Conservation (phyloP, 345 rosid species). For the Syzygium aromaticum region DNA sequence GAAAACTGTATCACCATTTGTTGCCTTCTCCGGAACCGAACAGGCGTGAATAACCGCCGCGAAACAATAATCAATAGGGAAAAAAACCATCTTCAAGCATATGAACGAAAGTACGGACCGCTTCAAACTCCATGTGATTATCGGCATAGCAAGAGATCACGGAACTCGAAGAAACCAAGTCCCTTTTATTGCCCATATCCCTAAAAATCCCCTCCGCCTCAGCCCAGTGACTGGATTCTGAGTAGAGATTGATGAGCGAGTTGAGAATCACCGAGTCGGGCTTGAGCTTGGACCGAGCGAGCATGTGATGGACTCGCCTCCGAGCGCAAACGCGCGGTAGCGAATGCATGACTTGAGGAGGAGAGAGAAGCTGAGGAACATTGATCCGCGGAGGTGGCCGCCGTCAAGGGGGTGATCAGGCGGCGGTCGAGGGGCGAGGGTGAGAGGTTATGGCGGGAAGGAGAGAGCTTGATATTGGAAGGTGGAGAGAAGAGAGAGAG, state of each 20-base stretch:
- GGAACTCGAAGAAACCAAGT: constrained; percentile 63
- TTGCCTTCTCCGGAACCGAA: constrained; percentile 17
- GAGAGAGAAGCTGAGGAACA: too few species aligned
- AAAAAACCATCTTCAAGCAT: not conserved
- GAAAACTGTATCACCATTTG: constrained; percentile 24
- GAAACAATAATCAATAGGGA: not conserved
- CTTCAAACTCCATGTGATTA: constrained; percentile 30
- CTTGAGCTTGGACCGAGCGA: too few species aligned
- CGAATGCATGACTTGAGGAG: too few species aligned
- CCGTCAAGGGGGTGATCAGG: constrained; percentile 22
- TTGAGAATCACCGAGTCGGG: too few species aligned
- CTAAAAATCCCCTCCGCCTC: too few species aligned
- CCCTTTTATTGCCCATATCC: too few species aligned
- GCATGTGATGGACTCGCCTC: too few species aligned
- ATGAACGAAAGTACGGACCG: constrained; percentile 1
- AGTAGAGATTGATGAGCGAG: too few species aligned
- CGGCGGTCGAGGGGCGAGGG: constrained; percentile 16
- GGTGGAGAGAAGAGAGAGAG: not conserved
- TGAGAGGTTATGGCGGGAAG: too few species aligned
- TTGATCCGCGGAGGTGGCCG: too few species aligned
- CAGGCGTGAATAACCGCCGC: constrained; percentile 25
- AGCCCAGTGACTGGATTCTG: too few species aligned
- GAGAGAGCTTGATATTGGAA: not conserved
- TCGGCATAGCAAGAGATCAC: constrained; percentile 62
- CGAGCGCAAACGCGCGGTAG: too few species aligned